A percentile compares a stretch with the other conserved stretches of the same genome.
Conservation (phyloP, 2,329 filamentous ascomycete genomes). For the Boeremia exigua region DNA sequence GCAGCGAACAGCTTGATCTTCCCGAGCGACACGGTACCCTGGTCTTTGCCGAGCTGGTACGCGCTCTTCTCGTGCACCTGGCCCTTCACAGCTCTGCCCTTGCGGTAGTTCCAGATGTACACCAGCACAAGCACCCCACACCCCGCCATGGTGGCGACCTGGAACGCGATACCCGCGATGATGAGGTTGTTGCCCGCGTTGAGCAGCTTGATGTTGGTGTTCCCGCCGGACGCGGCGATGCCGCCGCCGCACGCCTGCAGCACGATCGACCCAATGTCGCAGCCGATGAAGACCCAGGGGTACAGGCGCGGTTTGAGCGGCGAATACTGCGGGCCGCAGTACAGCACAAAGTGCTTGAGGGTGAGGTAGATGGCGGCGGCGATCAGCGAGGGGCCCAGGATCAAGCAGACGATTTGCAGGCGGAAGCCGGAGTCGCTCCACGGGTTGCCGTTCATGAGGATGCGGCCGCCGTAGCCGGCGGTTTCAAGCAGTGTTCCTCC, state of each 20-base stretch:
- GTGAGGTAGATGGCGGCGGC: conserved; percentile 57
- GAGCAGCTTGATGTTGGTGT: conserved; percentile 42
- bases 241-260: conserved; percentile 64
- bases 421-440: conserved; percentile 52
- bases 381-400: conserved; percentile 53
- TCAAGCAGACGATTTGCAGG: conserved; percentile 52
- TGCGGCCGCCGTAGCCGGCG: conserved; percentile 52
- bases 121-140: conserved; percentile 51
- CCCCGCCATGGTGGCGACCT: conserved; percentile 59
- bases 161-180: conserved; percentile 61
- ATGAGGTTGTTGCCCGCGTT: conserved; percentile 59
- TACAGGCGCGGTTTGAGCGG: conserved; percentile 52
- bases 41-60: conserved; percentile 31
- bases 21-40: conserved; percentile 20
- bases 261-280: conserved; percentile 61
- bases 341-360: conserved; percentile 55
- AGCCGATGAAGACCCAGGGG: conserved; percentile 64
- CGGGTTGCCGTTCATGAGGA: conserved; percentile 52
- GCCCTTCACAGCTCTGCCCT: conserved; percentile 14
- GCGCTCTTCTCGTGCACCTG: conserved; percentile 30
- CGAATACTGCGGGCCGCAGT: conserved; percentile 51
- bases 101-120: conserved; percentile 39
- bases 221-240: conserved; percentile 54
- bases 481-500: conserved; percentile 52
- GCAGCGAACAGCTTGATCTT: conserved; percentile 32